A percentile compares a stretch with the other conserved stretches of the same genome.
These are phyloP conservation scores for Rhexocercosporidium sp. DNA, from an alignment of 2,329 filamentous ascomycete genomes.

Conservation along the genomic window DNA sequence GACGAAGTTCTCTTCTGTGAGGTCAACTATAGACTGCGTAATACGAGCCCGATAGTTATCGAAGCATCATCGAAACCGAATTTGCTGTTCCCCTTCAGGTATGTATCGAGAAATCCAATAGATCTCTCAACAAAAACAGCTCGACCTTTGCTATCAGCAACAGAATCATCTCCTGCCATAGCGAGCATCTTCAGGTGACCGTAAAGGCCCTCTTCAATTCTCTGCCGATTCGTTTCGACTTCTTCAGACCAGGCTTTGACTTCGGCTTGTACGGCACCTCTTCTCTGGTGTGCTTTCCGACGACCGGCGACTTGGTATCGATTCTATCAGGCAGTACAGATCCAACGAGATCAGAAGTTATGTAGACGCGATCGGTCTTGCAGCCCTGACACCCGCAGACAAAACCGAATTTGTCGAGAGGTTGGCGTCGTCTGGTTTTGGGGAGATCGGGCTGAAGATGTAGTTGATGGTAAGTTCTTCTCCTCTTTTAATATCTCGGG, in stretches of 20 bases:
- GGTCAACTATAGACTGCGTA: not conserved
- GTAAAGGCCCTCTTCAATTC: not conserved
- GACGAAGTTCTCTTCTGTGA: not conserved
- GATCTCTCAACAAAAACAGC: not conserved
- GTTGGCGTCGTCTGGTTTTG: not conserved
- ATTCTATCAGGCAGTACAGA: not conserved
- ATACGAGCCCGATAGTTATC: not conserved
- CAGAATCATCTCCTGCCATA: not conserved
- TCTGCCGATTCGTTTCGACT: not conserved
- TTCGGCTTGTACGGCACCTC: not conserved
- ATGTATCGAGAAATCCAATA: not conserved
- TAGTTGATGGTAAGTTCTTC: constrained; percentile 18
- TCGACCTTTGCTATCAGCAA: not conserved
- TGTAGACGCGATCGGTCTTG: not conserved
- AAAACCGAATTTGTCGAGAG: not conserved
- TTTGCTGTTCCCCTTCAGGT: not conserved
- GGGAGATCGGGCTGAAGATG: not conserved
- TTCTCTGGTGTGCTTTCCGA: not conserved
- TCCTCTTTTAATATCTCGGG: constrained; percentile 1
- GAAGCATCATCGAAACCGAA: not conserved
- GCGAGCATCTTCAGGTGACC: not conserved
- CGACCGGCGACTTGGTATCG: not conserved
- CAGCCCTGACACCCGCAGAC: not conserved
- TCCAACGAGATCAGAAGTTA: not conserved
- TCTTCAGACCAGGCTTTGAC: not conserved